phyloP scores from a whole-genome alignment of 495 filamentous ascomycete genomes.

The Clavariopsis aquatica region DNA sequence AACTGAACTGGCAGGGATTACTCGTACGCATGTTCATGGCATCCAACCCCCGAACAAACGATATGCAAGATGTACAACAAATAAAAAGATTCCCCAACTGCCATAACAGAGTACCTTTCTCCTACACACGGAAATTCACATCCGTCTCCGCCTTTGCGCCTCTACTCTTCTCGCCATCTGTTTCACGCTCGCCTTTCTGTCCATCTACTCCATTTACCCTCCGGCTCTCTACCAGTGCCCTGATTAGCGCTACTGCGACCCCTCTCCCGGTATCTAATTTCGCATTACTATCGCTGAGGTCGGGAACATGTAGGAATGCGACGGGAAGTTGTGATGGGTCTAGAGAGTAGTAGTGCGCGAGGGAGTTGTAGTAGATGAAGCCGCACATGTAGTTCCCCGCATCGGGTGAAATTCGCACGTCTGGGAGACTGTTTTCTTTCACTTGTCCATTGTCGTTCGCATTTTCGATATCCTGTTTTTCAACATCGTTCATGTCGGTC shows the following conservation, averaged over 20 bases:
- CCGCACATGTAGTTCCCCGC: constrained; percentile 83
- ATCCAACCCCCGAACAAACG: too few species aligned
- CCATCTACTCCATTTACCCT: constrained; percentile 3
- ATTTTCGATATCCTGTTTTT: constrained; percentile 39
- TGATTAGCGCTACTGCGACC: constrained; percentile 68
- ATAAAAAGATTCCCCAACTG: too few species aligned
- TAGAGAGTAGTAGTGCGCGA: constrained; percentile 52
- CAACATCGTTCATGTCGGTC: neutral
- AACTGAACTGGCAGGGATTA: too few species aligned
- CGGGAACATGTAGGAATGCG: constrained; percentile 79
- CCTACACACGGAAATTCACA: constrained; percentile 18
- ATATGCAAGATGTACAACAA: too few species aligned
- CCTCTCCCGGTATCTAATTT: constrained; percentile 61
- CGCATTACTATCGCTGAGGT: constrained; percentile 52
- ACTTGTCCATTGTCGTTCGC: neutral
- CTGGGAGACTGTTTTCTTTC: constrained; percentile 28
- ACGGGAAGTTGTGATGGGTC: constrained; percentile 50
- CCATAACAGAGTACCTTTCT: too few species aligned
- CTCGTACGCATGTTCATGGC: too few species aligned
- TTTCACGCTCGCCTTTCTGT: neutral
- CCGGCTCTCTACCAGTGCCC: constrained; percentile 59
- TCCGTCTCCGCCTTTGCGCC: constrained; percentile 23
- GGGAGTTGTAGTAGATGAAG: constrained; percentile 78
- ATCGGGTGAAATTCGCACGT: constrained; percentile 64
- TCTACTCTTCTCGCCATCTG: neutral